Conservation (phyloP, 2,329 filamentous ascomycete genomes). For the Fusarium succisae region DNA sequence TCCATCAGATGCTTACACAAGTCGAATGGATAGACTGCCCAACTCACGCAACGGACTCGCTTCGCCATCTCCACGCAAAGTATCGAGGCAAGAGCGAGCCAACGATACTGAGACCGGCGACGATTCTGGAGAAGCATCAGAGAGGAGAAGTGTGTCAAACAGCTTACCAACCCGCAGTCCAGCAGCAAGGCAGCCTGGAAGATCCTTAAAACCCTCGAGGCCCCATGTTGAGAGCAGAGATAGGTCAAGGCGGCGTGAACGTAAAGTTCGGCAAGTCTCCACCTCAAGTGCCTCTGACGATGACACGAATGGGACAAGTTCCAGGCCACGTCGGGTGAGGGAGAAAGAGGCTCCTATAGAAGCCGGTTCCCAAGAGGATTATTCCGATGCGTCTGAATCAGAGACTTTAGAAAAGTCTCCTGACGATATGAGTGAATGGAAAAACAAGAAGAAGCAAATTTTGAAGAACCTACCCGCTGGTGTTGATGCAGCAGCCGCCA, state of each 20-base stretch:
- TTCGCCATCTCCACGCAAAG: constrained; percentile 25
- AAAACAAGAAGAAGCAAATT: constrained; percentile 69
- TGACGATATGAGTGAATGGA: constrained; percentile 62
- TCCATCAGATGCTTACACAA: constrained; percentile 25
- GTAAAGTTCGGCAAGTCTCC: constrained; percentile 30
- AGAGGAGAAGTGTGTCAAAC: constrained; percentile 31
- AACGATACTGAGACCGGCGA: constrained; percentile 30
- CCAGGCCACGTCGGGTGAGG: constrained; percentile 43
- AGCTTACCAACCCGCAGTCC: constrained; percentile 24
- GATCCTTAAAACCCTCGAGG: constrained; percentile 20
- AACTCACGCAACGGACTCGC: constrained; percentile 14
- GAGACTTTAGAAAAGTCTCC: constrained; percentile 45
- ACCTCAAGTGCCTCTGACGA: constrained; percentile 43
- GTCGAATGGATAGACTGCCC: constrained; percentile 26
- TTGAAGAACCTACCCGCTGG: constrained; percentile 83
- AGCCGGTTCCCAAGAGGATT: constrained; percentile 58
- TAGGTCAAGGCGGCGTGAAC: constrained; percentile 35
- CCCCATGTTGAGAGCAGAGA: constrained; percentile 26
- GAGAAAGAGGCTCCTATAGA: constrained; percentile 48
- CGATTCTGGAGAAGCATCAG: constrained; percentile 35
- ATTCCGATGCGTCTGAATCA: constrained; percentile 55
- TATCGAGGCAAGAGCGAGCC: constrained; percentile 24
- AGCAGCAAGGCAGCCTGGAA: constrained; percentile 21
- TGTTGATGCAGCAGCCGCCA: constrained; percentile 82
- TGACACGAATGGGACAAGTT: constrained; percentile 31